A percentile compares a stretch with the other conserved stretches of the same genome.
Evolutionary conservation across 176 grass and related monocot species (phyloP).

Genomic region (Carex scoparia): DNA sequence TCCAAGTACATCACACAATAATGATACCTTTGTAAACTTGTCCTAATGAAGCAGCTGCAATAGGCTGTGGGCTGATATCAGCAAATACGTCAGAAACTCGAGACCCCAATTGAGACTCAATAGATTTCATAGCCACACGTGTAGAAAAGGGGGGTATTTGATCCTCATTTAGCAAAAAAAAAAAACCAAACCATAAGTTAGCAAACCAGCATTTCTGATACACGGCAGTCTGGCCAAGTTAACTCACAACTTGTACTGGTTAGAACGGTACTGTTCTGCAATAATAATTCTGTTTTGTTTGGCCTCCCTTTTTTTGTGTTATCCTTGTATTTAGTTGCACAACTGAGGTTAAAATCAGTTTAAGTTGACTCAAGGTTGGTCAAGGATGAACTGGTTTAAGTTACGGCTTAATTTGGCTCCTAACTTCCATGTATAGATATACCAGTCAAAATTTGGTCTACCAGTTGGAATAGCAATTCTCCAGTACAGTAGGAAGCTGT

Average conservation of each 20-base stretch:
- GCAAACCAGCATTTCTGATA: background rate
- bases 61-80: conserved; percentile 70
- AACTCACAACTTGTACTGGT: background rate
- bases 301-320: background rate
- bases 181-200: background rate
- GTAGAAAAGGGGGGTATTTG: conserved; percentile 99
- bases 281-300: conserved; percentile 7
- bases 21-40: conserved; percentile 96
- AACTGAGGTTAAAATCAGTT: background rate
- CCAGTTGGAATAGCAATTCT: background rate
- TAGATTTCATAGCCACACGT: conserved; percentile 61
- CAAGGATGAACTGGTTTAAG: background rate
- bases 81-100: conserved; percentile 73
- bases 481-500: conserved; percentile 12
- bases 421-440: background rate
- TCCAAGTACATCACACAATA: background rate
- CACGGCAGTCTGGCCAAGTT: background rate
- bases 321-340: background rate
- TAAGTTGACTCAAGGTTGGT: background rate
- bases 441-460: background rate
- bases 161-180: conserved; percentile 47
- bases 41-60: conserved; percentile 91
- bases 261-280: background rate
- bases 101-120: conserved; percentile 72
- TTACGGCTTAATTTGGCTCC: background rate